Percentiles rank a stretch among this genome's conserved stretches.
Conservation (phyloP, 2,329 filamentous ascomycete genomes). For the Penicillium griseofulvum region DNA sequence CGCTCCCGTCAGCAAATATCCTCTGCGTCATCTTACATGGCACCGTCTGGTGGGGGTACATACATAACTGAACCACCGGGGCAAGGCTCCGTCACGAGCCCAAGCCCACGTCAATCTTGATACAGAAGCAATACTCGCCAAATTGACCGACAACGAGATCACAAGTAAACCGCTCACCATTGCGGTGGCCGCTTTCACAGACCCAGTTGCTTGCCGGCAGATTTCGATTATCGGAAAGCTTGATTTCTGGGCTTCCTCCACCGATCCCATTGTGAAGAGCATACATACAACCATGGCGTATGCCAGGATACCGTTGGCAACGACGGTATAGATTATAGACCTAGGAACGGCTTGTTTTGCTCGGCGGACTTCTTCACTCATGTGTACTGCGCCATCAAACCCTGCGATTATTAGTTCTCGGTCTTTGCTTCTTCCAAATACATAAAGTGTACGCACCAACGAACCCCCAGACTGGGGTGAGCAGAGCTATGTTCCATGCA, state of each 20-base stretch:
- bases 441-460: slow-evolving; percentile 7
- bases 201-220: slow-evolving; percentile 42
- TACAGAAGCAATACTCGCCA: slow-evolving; percentile 47
- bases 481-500: slow-evolving; percentile 39
- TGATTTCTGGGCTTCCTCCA: slow-evolving; percentile 31
- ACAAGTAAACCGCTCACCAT: slow-evolving; percentile 34
- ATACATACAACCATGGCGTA: slow-evolving; percentile 44
- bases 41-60: not conserved
- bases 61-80: slow-evolving; percentile 26
- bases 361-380: slow-evolving; percentile 48
- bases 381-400: slow-evolving; percentile 50
- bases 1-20: not conserved
- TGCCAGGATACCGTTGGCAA: slow-evolving; percentile 44
- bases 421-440: too few species aligned
- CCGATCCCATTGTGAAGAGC: slow-evolving; percentile 45
- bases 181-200: slow-evolving; percentile 41
- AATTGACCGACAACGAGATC: slow-evolving; percentile 39
- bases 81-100: slow-evolving; percentile 49
- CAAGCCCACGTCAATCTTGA: slow-evolving; percentile 52
- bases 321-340: slow-evolving; percentile 46
- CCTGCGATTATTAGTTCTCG: slow-evolving; percentile 27
- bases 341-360: slow-evolving; percentile 48
- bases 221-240: slow-evolving; percentile 47
- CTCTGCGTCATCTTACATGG: not conserved
- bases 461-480: slow-evolving; percentile 31